A percentile compares a stretch with the other conserved stretches of the same genome.
Conservation (phyloP, 2,329 filamentous ascomycete genomes). For the Nothophaeocryptopus gaeumannii region DNA sequence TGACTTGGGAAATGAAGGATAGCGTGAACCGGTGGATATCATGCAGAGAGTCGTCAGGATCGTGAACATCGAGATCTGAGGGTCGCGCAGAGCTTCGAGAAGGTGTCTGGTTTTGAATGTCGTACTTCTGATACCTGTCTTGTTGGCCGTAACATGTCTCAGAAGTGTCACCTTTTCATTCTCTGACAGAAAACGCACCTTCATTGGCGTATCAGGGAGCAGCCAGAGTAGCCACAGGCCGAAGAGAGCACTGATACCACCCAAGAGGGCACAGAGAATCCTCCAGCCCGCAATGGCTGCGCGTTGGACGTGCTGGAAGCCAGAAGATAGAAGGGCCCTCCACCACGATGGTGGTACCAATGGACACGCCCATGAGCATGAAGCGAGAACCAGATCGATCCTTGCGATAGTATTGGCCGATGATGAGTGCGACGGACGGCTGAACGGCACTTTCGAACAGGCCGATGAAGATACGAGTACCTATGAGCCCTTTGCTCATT, state of each 20-base stretch:
- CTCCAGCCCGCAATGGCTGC: constrained; percentile 6
- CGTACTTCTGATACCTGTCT: not conserved
- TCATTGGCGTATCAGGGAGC: constrained; percentile 1
- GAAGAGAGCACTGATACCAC: constrained; percentile 1
- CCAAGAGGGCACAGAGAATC: not conserved
- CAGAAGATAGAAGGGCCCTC: constrained; percentile 2
- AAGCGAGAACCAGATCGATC: constrained; percentile 4
- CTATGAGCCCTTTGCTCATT: constrained; percentile 58
- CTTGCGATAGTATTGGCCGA: constrained; percentile 50
- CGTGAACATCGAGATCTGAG: constrained; percentile 5
- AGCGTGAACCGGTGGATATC: constrained; percentile 8
- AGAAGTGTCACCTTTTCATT: not conserved
- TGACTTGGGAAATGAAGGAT: not conserved
- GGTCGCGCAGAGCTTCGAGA: not conserved
- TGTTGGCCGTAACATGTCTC: constrained; percentile 1
- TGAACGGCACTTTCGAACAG: constrained; percentile 60
- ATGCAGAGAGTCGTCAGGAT: constrained; percentile 2
- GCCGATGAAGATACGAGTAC: constrained; percentile 62
- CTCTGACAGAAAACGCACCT: not conserved
- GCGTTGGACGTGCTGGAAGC: constrained; percentile 2
- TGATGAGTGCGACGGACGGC: constrained; percentile 63
- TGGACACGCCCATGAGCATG: constrained; percentile 2
- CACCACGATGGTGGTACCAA: constrained; percentile 1
- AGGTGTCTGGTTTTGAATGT: constrained; percentile 1
- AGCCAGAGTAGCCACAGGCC: not conserved